Base-by-base conservation (phyloP, 192 early-diverging fungal genomes). In the Backusella morwellensis region DNA sequence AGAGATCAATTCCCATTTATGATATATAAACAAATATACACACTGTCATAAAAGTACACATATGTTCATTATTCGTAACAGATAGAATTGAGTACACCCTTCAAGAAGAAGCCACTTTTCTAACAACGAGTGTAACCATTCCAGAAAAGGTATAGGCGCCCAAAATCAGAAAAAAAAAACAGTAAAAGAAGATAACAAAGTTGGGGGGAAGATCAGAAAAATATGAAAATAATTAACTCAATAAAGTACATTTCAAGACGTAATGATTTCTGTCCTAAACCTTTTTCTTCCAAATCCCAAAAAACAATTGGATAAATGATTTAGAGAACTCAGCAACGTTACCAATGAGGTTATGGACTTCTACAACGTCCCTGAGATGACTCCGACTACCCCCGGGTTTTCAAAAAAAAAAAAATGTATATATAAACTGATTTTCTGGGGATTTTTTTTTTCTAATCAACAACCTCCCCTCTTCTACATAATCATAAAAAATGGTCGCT, bases 401-500 rank as follows among this genome's bases (percentile, higher is more conserved):
- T 59, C 17, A 15, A 44, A 44, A 17, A 44, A 44, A 15, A 12
- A 44, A 44, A 44, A 38, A 1, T 32, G 2, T 40, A 40, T 40
- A 40, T 40, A 40, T 52, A 56, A 56, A 56, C 54, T 9, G 7
- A 19, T 52, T 52, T 56, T 59, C 56, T 59, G 56, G 56, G 56
- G 56, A 0, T 54, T 17, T 23, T 23, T 34, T 50, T 59, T 70
- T 47, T 19, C 35, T 77, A 66, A 35, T 71, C 40, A 32, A 12
- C 44, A 68, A 74, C 70, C 74, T 50, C 47, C 23, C 26, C 66
- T 72, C 75, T 70, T 63, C 21, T 35, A 56, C 68, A 35, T 23
- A 59, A 73, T 44, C 14, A 15, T 32, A 26, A 66, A 85, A 78
- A 47, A 86, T 86, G 85, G 74, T 83, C 74, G 82, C 86, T 75